Percentiles rank a stretch among this genome's conserved stretches.
These are phyloP conservation scores for Pythium utonaiense DNA, from an alignment of 352 stramenopile genomes.

Conservation along the genomic window DNA sequence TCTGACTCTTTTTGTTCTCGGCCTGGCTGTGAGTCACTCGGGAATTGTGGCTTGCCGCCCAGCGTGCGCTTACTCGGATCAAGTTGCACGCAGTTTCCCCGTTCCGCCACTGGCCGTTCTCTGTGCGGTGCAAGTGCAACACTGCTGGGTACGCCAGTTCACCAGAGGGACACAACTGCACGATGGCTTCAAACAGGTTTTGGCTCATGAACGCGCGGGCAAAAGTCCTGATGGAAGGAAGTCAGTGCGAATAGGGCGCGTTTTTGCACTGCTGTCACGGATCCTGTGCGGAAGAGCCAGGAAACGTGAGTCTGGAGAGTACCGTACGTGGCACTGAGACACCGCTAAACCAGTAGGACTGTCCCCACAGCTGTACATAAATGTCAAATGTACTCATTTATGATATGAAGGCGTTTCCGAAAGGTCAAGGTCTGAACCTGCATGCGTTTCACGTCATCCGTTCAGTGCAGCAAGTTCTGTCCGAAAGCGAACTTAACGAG, in stretches of 20 bases:
- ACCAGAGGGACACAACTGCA: background rate
- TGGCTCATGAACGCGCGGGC: background rate
- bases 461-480: background rate
- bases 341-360: too few relatives aligned
- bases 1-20: background rate
- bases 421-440: too few relatives aligned
- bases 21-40: background rate
- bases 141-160: background rate
- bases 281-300: constrained; percentile 1
- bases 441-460: background rate
- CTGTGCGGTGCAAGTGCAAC: background rate
- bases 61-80: too few relatives aligned
- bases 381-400: background rate
- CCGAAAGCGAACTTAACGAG: too few relatives aligned
- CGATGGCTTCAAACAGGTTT: background rate
- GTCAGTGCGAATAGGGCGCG: background rate
- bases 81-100: background rate
- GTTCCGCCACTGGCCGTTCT: background rate
- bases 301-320: too few relatives aligned
- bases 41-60: background rate
- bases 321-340: too few relatives aligned
- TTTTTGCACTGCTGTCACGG: background rate
- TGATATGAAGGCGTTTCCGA: too few relatives aligned
- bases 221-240: background rate
- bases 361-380: too few relatives aligned